Conservation (phyloP, 2,329 filamentous ascomycete genomes). For the Tricladium varicosporioides region DNA sequence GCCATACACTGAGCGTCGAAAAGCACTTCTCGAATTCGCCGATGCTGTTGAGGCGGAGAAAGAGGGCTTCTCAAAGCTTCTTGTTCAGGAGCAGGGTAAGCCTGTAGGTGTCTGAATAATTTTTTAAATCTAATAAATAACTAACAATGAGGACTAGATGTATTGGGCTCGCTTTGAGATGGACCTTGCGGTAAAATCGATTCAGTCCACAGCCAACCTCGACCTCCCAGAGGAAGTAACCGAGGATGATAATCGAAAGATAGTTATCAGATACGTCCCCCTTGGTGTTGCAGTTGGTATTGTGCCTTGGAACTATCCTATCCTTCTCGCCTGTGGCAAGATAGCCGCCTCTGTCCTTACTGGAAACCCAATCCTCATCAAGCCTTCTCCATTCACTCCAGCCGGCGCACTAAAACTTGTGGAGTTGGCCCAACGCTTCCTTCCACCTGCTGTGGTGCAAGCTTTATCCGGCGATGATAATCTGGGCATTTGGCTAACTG, state of each 20-base stretch:
- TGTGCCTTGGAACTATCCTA: constrained; percentile 57
- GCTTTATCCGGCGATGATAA: constrained; percentile 45
- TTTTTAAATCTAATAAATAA: too few species aligned
- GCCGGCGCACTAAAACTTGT: constrained; percentile 49
- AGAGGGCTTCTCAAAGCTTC: constrained; percentile 42
- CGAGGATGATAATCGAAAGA: background rate
- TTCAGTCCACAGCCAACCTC: background rate
- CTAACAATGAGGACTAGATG: background rate
- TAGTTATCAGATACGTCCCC: background rate
- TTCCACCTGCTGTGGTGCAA: constrained; percentile 55
- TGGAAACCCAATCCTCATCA: constrained; percentile 53
- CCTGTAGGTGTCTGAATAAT: constrained; percentile 32
- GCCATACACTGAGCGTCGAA: constrained; percentile 41
- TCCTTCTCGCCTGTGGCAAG: constrained; percentile 42
- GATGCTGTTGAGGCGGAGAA: constrained; percentile 27
- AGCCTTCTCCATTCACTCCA: constrained; percentile 56
- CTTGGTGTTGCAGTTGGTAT: constrained; percentile 41
- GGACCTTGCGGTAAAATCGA: background rate
- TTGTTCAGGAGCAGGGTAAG: constrained; percentile 51
- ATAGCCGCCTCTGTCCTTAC: constrained; percentile 46
- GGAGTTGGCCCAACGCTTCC: constrained; percentile 46
- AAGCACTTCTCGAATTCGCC: constrained; percentile 32
- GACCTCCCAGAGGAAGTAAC: background rate
- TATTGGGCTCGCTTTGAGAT: background rate
- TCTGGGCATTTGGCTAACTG: constrained; percentile 49